These are phyloP conservation scores for Magnaporthales sp. DNA, from an alignment of 2,329 filamentous ascomycete species.

Conservation along the genomic window DNA sequence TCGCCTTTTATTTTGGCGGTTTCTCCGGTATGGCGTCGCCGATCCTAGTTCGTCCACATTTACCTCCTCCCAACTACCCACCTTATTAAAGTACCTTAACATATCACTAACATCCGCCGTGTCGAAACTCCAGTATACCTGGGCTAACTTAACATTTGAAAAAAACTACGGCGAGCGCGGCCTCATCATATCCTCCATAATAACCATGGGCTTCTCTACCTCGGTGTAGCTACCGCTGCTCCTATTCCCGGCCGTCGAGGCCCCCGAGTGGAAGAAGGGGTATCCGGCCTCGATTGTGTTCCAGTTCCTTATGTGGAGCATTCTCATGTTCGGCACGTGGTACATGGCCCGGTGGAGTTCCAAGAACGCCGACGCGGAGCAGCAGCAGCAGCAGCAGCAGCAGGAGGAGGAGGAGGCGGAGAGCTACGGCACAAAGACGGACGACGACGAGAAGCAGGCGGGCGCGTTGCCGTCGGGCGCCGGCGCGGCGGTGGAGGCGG, in stretches of 20 bases:
- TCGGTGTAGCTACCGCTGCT: slow-evolving; percentile 35
- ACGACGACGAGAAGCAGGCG: neutral
- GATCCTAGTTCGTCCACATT: slow-evolving; percentile 1
- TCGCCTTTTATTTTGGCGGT: neutral
- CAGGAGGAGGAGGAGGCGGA: neutral
- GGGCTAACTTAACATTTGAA: slow-evolving; percentile 2
- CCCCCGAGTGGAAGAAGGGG: slow-evolving; percentile 3
- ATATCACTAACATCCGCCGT: neutral
- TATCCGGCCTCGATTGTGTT: slow-evolving; percentile 2
- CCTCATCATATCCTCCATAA: slow-evolving; percentile 23
- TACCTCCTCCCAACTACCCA: neutral
- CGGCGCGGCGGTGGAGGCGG: neutral
- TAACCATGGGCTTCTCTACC: slow-evolving; percentile 36
- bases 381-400: neutral
- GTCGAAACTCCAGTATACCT: neutral
- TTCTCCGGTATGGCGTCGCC: slow-evolving; percentile 4
- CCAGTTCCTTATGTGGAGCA: slow-evolving; percentile 3
- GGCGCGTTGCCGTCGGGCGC: neutral
- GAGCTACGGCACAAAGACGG: neutral
- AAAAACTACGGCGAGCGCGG: slow-evolving; percentile 5
- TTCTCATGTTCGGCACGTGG: slow-evolving; percentile 3
- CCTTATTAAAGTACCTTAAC: neutral
- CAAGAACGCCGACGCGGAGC: neutral
- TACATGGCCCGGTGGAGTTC: slow-evolving; percentile 5
- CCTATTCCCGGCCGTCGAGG: slow-evolving; percentile 30